A percentile compares a stretch with the other conserved stretches of the same genome.
Evolutionary conservation across 371 early-diverging fungal species (phyloP).

Genomic region (Cokeromyces recurvatus): DNA sequence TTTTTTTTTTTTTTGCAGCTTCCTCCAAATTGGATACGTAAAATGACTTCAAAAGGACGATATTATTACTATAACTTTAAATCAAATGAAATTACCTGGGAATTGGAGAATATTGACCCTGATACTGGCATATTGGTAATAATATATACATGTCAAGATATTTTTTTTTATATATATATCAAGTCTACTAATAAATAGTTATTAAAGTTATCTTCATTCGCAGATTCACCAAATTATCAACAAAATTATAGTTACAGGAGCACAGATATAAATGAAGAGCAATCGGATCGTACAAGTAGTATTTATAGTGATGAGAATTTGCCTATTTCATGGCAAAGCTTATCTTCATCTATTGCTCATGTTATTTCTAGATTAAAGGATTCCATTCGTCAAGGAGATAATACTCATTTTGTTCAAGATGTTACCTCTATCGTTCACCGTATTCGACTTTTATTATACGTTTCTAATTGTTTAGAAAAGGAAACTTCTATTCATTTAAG

Average conservation of each 20-base stretch:
- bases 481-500: conserved; percentile 62
- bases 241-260: too few species aligned
- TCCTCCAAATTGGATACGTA: conserved; percentile 62
- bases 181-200: too few species aligned
- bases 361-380: conserved; percentile 64
- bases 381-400: conserved; percentile 54
- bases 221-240: too few species aligned
- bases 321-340: conserved; percentile 52
- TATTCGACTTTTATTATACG: conserved; percentile 76
- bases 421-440: conserved; percentile 61
- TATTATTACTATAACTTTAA: conserved; percentile 75
- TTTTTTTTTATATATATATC: too few species aligned
- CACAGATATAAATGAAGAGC: neutral
- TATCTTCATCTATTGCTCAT: conserved; percentile 57
- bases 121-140: conserved; percentile 34
- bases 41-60: conserved; percentile 58
- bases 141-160: too few species aligned
- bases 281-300: too few species aligned
- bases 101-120: conserved; percentile 41
- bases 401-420: conserved; percentile 15
- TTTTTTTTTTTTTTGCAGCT: conserved; percentile 14
- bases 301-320: conserved; percentile 5
- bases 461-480: conserved; percentile 70
- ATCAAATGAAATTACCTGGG: conserved; percentile 78
- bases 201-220: too few species aligned